Evolutionary conservation across 2,329 filamentous ascomycete species (phyloP), one percentile per base, ranked within the genome.

Genomic region (Pseudocercospora macadamiae): DNA sequence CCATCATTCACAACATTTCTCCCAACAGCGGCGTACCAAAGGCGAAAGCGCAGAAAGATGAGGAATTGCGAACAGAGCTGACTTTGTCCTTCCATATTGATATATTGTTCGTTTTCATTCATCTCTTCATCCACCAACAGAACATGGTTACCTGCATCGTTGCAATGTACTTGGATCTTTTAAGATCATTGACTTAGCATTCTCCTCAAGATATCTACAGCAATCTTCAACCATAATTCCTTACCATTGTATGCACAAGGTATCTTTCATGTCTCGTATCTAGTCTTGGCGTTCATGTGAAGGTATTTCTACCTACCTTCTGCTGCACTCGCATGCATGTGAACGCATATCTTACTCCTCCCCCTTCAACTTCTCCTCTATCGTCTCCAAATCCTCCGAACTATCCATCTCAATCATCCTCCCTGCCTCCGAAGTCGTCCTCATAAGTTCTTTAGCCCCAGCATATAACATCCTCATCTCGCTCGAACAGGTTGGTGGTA

Each of bases 391-490:
- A 55, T 97, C 93, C 55, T 96, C 91, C 3, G 84, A 83, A 18
- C 84, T 87, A 67, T 90, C 86, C 49, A 97, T 86, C 75, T 97
- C 93, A 62, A 99, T 85, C 23, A 97, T 88, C 66, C 85, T 86
- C 54, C 89, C 88, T n/a, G 92, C 93, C 78, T 97, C 92, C 59
- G 90, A 90, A 55, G 91, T 96, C 72, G 91, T 96, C 64, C 93
- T 86, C 89, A 97, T 92, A 74, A 97, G 77, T 79, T 99, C 95
- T 77, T 97, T 96, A 42, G 95, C 95, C 36, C 93, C 90, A 26
- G 95, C 95, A 74, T 97, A 99, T 73, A 95, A 80, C 95, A 97
- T 97, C 67, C 91, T 86, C 71, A 89, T 80, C 71, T 93, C 90
- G 66, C 83, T 86, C 74, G 96, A 97, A 78, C 91, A 95, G 49